phyloP scores from a whole-genome alignment of 495 filamentous ascomycete genomes.

The Xylaria flabelliformis region DNA sequence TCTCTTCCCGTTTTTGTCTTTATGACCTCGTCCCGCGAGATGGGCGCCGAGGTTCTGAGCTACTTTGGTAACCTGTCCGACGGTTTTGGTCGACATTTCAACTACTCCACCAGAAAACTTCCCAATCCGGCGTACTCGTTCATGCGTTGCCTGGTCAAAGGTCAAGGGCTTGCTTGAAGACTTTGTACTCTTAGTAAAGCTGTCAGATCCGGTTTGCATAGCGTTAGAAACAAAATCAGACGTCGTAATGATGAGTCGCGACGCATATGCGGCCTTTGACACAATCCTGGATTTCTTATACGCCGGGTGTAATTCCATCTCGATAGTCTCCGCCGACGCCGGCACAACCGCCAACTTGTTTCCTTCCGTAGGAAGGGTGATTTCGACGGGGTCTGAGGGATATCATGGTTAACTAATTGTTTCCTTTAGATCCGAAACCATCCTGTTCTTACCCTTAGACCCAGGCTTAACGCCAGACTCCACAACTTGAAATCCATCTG shows the following conservation, averaged over 20 bases:
- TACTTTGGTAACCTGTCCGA: slow-evolving; percentile 74
- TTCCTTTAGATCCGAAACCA: neutral
- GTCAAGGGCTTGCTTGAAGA: slow-evolving; percentile 79
- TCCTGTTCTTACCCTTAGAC: slow-evolving; percentile 73
- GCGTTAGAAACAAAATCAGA: slow-evolving; percentile 78
- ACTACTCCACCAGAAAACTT: slow-evolving; percentile 79
- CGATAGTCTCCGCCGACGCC: slow-evolving; percentile 78
- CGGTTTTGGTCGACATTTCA: slow-evolving; percentile 80
- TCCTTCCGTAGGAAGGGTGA: slow-evolving; percentile 78
- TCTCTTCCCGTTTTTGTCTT: slow-evolving; percentile 55
- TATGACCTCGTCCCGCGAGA: slow-evolving; percentile 67
- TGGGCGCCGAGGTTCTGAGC: slow-evolving; percentile 89
- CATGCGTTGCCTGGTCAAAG: slow-evolving; percentile 85
- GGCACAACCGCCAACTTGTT: slow-evolving; percentile 76
- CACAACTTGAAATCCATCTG: slow-evolving; percentile 79
- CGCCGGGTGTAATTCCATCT: slow-evolving; percentile 82
- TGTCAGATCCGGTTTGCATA: slow-evolving; percentile 76
- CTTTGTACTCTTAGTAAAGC: slow-evolving; percentile 78
- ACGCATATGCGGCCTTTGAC: slow-evolving; percentile 86
- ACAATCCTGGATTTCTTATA: slow-evolving; percentile 88
- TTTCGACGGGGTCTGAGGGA: slow-evolving; percentile 81
- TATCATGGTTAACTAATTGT: neutral
- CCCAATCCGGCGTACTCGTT: slow-evolving; percentile 83
- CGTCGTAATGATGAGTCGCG: slow-evolving; percentile 89
- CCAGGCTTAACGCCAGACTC: slow-evolving; percentile 78